Evolutionary conservation across 352 stramenopile genomes (phyloP), one percentile per base, ranked within the genome.

Genomic region (Phytophthora uliginosa): DNA sequence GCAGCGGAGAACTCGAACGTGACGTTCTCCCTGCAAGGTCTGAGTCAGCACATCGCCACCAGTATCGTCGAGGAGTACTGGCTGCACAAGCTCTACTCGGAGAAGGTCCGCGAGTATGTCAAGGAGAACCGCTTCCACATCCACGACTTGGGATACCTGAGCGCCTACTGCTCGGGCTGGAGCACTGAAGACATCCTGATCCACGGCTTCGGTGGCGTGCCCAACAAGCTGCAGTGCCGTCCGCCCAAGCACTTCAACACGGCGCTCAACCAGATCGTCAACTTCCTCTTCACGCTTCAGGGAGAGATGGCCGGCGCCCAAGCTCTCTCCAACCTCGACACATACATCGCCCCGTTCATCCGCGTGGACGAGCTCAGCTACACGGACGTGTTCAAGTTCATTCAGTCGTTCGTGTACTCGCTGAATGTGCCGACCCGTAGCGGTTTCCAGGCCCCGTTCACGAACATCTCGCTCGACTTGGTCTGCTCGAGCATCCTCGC

Each of bases 71-170:
- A 74, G 28, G 71, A 78, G 60, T 78, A 78, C 33, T 78, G 71
- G 71, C 61, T 78, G 20, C 33, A 78, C 66, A 72, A 66, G 15
- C 55, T 78, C 40, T 78, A 78, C 66, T 75, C 71, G 34, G 54
- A 71, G 15, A 64, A 74, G 28, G 62, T 78, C 5, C 66, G 71
- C 2, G 47, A 71, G 50, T 75, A 55, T 24, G 71, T 74, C 56
- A 71, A 71, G 59, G 66, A 78, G 52, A 78, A 78, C 42, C 60
- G 71, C 38, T 78, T 78, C 66, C 71, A 78, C 33, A 78, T 78
- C 51, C 71, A 78, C 51, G 71, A 78, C 24, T 51, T 78, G 15
- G 71, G 71, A 13, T 75, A 78, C 26, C 31, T 78, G 26, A 78
- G 71, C 26, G 66, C 71, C 15, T 78, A 78, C 51, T 78, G 71